Percentiles rank a stretch among this genome's conserved stretches.
These are phyloP conservation scores for Nothopassalora personata DNA, from an alignment of 2,329 filamentous ascomycete species.

Conservation along the genomic window DNA sequence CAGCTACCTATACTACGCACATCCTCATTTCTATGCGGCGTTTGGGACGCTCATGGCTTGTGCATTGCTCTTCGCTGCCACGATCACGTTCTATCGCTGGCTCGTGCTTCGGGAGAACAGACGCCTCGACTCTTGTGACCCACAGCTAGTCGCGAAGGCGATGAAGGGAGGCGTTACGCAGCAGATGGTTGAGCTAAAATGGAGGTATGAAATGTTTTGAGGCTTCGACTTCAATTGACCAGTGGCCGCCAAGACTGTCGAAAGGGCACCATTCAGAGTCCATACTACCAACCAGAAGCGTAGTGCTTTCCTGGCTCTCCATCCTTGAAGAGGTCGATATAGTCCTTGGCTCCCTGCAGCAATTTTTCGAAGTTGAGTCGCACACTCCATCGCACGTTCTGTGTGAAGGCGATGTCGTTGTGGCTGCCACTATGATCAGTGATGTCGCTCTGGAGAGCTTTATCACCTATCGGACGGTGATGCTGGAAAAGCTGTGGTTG, in stretches of 20 bases:
- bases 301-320: neutral
- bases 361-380: conserved; percentile 37
- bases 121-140: neutral
- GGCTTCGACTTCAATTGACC: too few relatives aligned
- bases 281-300: too few relatives aligned
- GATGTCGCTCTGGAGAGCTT: neutral
- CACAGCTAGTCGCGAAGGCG: conserved; percentile 30
- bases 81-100: conserved; percentile 1
- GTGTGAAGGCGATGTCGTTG: conserved; percentile 18
- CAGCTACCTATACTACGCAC: conserved; percentile 33
- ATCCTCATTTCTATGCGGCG: conserved; percentile 39
- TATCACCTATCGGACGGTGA: conserved; percentile 28
- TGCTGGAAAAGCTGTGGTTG: conserved; percentile 45
- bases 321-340: conserved; percentile 1
- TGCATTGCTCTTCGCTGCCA: neutral
- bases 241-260: too few relatives aligned
- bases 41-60: conserved; percentile 36
- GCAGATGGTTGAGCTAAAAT: conserved; percentile 40
- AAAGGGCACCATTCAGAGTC: too few relatives aligned
- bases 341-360: conserved; percentile 33
- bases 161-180: conserved; percentile 41
- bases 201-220: conserved; percentile 42
- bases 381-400: conserved; percentile 37
- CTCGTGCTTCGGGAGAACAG: conserved; percentile 1
- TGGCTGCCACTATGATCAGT: too few relatives aligned